A percentile compares a stretch with the other conserved stretches of the same genome.
phyloP scores from a whole-genome alignment of 2,329 filamentous ascomycete genomes.

The Fusarium incarnatum region DNA sequence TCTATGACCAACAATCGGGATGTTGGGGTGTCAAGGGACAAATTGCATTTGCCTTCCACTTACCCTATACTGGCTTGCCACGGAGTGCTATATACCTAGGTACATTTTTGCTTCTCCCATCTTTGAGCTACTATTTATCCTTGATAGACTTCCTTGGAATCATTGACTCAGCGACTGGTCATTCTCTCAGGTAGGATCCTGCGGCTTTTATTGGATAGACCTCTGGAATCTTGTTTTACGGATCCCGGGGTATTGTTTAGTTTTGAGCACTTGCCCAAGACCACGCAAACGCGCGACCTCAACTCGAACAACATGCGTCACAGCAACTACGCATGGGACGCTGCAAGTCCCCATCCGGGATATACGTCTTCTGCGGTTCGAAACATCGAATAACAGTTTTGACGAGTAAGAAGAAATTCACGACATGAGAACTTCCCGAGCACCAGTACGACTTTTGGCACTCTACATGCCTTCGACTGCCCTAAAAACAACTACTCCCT shows the following conservation, averaged over 20 bases:
- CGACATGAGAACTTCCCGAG: too few species aligned
- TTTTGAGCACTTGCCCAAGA: rapidly evolving
- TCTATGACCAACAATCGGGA: rapidly evolving
- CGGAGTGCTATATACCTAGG: neutral
- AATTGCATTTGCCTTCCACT: neutral
- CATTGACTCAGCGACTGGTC: neutral
- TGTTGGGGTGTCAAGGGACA: rapidly evolving
- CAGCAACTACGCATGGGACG: too few species aligned
- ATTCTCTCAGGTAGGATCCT: neutral
- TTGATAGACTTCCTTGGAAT: neutral
- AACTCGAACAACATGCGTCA: too few species aligned
- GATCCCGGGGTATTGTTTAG: too few species aligned
- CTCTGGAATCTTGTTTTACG: neutral
- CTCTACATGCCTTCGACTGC: too few species aligned
- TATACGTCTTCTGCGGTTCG: rapidly evolving
- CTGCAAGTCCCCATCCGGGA: rapidly evolving
- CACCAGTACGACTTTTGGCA: too few species aligned
- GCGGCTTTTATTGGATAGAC: rapidly evolving
- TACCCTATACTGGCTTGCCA: neutral
- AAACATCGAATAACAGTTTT: rapidly evolving
- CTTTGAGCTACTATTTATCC: rapidly evolving
- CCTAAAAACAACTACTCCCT: too few species aligned
- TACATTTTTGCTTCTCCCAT: too few species aligned
- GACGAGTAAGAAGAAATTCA: too few species aligned
- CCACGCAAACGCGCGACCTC: too few species aligned